Base-by-base conservation (phyloP, 805 yeast genomes). In the Pichia paraexigua region DNA sequence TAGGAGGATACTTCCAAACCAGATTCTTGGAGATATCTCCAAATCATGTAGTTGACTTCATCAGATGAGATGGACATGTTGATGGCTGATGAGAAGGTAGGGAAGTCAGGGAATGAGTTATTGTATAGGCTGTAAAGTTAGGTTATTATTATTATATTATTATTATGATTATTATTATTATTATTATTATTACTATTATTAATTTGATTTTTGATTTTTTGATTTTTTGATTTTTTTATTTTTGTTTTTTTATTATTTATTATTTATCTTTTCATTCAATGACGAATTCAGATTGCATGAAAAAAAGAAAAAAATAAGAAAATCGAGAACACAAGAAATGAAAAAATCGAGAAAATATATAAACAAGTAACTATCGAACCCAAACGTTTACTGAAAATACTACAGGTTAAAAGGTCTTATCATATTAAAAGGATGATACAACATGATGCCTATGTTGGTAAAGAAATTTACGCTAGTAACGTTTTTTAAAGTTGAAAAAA, bases 11-110 rank as follows among this genome's bases (percentile, higher is more conserved):
- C 74, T 48, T 87, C 91, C 41, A 76, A 73, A 3, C 95, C 95
- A 7, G 83, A 73, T 65, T 94, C 98, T 63, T 89, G 96, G 40
- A 90, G 74, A 63, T 92, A 94, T 55, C 97, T 71, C 96, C 97
- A 94, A 49, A 92, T 79, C 59, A 94, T 76, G 64, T 92, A 92
- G 71, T 92, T 94, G 50, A 92, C 77, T 67, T 90, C 95, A 52
- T 78, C 81, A 51, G 94, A 84, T 6, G 94, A 79, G 46, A 92
- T 70, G 25, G 95, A 85, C 96, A 89, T 35, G 39, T 4, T 35
- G 10, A 3, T 30, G 35, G 30, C 3, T 27, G 30, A 27, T 10
- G 9, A 10, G 12, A 27, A 11, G 35, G n/a, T 3, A 30, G 12
- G n/a, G 32, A 11, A 7, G 32, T 9, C 11, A 11, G 32, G n/a